These are phyloP conservation scores for Prunus persica DNA, from an alignment of 306 rosid genomes.

Conservation along the genomic window DNA sequence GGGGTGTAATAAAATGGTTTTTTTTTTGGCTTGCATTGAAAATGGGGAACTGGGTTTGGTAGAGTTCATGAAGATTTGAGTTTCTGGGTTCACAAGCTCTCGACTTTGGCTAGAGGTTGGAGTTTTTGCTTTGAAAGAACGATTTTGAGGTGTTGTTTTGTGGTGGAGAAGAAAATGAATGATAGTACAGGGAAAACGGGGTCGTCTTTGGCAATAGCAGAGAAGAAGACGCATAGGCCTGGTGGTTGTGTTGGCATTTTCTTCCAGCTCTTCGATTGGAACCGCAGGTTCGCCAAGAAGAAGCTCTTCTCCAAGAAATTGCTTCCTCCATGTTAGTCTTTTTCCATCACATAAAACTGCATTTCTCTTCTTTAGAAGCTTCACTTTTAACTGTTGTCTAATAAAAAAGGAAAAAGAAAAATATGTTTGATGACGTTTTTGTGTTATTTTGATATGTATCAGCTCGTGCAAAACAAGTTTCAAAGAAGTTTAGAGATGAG, in stretches of 20 bases:
- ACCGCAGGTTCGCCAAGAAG: conserved; percentile 72
- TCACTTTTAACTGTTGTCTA: neutral
- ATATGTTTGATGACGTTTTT: conserved; percentile 10
- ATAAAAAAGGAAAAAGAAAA: neutral
- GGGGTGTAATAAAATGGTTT: neutral
- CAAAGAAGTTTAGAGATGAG: conserved; percentile 68
- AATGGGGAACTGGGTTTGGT: conserved; percentile 28
- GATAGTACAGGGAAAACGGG: conserved; percentile 46
- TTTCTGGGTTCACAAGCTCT: neutral
- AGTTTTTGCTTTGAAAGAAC: neutral
- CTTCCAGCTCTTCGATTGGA: conserved; percentile 95
- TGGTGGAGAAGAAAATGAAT: conserved; percentile 42
- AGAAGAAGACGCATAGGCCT: conserved; percentile 58
- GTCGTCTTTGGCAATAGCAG: conserved; percentile 61
- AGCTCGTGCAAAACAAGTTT: conserved; percentile 56
- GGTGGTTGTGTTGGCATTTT: conserved; percentile 89
- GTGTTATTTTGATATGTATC: conserved; percentile 22
- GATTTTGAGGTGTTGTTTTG: conserved; percentile 4
- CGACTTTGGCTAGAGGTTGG: neutral
- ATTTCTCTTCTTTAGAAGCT: neutral
- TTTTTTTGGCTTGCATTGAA: neutral
- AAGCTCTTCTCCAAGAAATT: conserved; percentile 79
- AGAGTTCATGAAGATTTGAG: conserved; percentile 15
- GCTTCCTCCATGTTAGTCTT: conserved; percentile 65
- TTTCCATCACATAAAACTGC: neutral